These are phyloP conservation scores for Pseudopithomyces maydicus DNA, from an alignment of 2,329 filamentous ascomycete species.

Conservation along the genomic window DNA sequence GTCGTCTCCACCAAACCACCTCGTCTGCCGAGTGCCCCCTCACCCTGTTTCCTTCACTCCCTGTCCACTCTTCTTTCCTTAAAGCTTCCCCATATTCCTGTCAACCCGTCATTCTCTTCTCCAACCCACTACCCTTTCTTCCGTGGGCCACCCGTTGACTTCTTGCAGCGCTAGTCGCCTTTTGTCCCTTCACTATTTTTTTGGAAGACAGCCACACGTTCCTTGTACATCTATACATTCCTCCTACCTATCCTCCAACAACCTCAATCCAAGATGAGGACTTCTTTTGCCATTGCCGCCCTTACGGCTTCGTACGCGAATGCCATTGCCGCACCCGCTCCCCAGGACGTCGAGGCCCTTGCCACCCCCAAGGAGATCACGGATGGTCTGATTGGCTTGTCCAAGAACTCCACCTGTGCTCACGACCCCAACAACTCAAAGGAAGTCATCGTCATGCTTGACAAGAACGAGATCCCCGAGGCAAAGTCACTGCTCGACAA, in stretches of 20 bases:
- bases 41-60: background rate
- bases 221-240: constrained; percentile 11
- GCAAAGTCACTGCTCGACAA: constrained; percentile 5
- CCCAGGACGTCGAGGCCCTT: constrained; percentile 11
- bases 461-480: constrained; percentile 18
- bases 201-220: constrained; percentile 19
- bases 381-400: constrained; percentile 30
- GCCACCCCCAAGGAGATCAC: constrained; percentile 1
- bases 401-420: constrained; percentile 17
- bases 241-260: constrained; percentile 16
- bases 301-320: constrained; percentile 10
- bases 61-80: background rate
- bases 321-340: constrained; percentile 21
- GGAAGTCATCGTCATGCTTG: constrained; percentile 32
- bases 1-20: constrained; percentile 20
- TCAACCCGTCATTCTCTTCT: background rate
- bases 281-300: constrained; percentile 32
- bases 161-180: constrained; percentile 26
- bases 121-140: background rate
- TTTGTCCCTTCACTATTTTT: constrained; percentile 22
- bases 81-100: background rate
- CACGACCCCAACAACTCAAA: constrained; percentile 38
- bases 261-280: constrained; percentile 37
- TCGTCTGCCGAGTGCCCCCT: constrained; percentile 14
- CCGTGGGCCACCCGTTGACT: constrained; percentile 19